Conservation (phyloP, 305 asterid genomes). For the Fraxinus greggii region DNA sequence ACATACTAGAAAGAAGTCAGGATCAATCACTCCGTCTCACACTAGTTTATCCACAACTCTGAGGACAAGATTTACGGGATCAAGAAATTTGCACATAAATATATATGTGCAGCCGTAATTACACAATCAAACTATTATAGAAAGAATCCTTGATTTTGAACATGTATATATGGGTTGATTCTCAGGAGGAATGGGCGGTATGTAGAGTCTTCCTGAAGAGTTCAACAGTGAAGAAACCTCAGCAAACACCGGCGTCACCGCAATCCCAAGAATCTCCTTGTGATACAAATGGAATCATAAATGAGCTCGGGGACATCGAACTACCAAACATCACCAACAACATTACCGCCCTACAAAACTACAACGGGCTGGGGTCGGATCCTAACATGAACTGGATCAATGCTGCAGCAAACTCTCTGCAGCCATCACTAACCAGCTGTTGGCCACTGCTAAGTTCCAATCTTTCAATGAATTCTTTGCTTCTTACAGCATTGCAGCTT, state of each 20-base stretch:
- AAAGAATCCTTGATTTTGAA: background rate
- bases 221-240: slow-evolving; percentile 47
- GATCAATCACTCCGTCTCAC: background rate
- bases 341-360: slow-evolving; percentile 27
- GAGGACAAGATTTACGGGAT: background rate
- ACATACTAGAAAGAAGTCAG: background rate
- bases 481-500: slow-evolving; percentile 68
- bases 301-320: slow-evolving; percentile 60
- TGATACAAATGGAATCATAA: slow-evolving; percentile 45
- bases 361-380: background rate
- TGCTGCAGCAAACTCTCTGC: slow-evolving; percentile 29
- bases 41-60: background rate
- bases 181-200: slow-evolving; percentile 91
- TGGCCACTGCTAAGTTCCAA: slow-evolving; percentile 53
- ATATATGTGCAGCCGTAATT: background rate
- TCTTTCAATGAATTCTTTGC: slow-evolving; percentile 61
- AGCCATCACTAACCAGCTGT: slow-evolving; percentile 38
- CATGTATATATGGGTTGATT: background rate
- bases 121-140: background rate
- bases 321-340: slow-evolving; percentile 35
- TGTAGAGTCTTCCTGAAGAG: slow-evolving; percentile 79
- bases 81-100: background rate
- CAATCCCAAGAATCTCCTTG: slow-evolving; percentile 63
- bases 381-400: slow-evolving; percentile 30
- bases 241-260: slow-evolving; percentile 50